Evolutionary conservation across 1,284 basidiomycete species (phyloP), one percentile per base, ranked within the genome.

Genomic region (Fomitopsis palustris): DNA sequence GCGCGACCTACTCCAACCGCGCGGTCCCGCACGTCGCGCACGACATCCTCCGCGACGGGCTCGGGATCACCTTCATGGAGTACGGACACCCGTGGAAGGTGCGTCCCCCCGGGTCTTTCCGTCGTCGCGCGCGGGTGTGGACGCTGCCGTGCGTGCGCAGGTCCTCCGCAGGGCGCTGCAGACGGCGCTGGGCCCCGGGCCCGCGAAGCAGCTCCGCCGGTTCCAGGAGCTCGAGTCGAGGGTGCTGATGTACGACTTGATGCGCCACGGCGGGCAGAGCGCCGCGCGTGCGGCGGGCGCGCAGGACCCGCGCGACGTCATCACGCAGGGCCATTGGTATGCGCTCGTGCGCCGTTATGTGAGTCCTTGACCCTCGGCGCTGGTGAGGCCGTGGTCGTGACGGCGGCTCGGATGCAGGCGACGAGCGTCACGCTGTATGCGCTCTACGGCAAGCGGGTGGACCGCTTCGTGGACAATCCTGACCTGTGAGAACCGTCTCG

Each of bases 81-180:
- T 71, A 70, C 54, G 65, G 61, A n/a, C 66, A 61, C 51, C 65
- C 70, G 47, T 71, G 67, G 68, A 71, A 69, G 64, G 70, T 69
- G 19, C 19, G 23, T 10, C 19, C 4, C 2, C 29, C n/a, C n/a
- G n/a, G n/a, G 3, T 47, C 9, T 17, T 16, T 9, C 6, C 45
- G 4, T 14, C 2, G 27, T 25, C 3, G 17, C 6, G 37, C 17
- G 19, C 17, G n/a, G 3, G 35, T 19, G n/a, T 4, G 31, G 6
- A 2, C 19, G 10, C 7, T 23, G 21, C 41, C 17, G 21, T 23
- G 14, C 39, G 31, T 12, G 14, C 37, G 2, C 17, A 33, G 45
- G 21, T 39, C 55, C 25, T 37, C 1, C 25, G 43, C 29, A 35
- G 29, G 4, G 25, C 35, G 17, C 21, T 71, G 19, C 69, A 71